These are phyloP conservation scores for Phytophthora pluvialis DNA, from an alignment of 352 stramenopile genomes.

Conservation along the genomic window DNA sequence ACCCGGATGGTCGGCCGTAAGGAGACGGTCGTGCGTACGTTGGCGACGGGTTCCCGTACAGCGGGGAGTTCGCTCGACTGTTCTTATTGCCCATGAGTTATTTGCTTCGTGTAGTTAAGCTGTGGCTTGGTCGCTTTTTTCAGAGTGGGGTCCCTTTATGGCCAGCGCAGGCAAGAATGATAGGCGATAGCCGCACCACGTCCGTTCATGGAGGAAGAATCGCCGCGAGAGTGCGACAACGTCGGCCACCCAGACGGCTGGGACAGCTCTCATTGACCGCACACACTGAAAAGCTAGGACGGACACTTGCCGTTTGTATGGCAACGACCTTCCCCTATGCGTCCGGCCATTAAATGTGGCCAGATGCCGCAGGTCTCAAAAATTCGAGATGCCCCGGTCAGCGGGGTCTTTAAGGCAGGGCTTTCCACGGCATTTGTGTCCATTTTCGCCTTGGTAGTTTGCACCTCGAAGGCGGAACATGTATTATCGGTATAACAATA, in stretches of 20 bases:
- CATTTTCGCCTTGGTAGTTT: neutral
- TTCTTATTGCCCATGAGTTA: constrained; percentile 38
- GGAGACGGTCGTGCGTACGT: constrained; percentile 21
- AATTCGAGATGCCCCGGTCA: constrained; percentile 7
- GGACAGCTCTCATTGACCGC: constrained; percentile 16
- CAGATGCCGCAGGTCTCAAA: constrained; percentile 34
- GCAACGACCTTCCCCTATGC: constrained; percentile 26
- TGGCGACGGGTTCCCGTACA: constrained; percentile 29
- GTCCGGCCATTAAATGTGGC: constrained; percentile 33
- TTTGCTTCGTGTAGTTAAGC: neutral
- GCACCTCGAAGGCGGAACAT: neutral
- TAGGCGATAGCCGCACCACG: constrained; percentile 12
- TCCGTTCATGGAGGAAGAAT: constrained; percentile 12
- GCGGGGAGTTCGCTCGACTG: constrained; percentile 23
- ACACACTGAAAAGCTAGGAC: constrained; percentile 20
- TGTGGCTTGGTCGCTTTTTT: constrained; percentile 16
- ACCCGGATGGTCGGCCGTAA: constrained; percentile 24
- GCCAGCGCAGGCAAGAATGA: constrained; percentile 3
- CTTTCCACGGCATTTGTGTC: constrained; percentile 21
- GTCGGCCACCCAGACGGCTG: constrained; percentile 20
- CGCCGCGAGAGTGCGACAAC: constrained; percentile 24
- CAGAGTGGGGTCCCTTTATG: constrained; percentile 19
- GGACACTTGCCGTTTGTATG: constrained; percentile 25
- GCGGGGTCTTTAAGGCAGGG: neutral
- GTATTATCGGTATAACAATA: neutral